Evolutionary conservation across 257 asterid genomes (phyloP).

Genomic region (Solanum habrochaites): DNA sequence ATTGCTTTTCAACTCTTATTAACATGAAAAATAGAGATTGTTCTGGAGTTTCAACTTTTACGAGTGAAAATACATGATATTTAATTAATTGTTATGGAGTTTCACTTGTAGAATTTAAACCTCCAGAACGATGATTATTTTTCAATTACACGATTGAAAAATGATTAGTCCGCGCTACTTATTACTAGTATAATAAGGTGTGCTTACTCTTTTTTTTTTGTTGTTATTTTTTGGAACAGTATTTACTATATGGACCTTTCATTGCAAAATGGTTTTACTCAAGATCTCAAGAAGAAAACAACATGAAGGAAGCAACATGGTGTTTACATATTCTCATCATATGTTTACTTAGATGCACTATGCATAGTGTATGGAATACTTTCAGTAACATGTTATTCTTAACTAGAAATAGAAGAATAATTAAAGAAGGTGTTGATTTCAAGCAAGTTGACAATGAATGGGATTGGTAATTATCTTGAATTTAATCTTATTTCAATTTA

Average conservation of each 20-base stretch:
- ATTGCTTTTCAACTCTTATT: neutral
- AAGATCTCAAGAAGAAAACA: constrained; percentile 25
- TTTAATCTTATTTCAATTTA: neutral
- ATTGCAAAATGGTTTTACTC: constrained; percentile 48
- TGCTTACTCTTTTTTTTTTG: neutral
- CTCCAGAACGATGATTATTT: neutral
- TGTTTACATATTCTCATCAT: constrained; percentile 45
- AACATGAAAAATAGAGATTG: neutral
- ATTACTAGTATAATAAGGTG: neutral
- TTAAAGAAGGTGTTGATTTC: constrained; percentile 61
- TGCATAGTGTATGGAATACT: constrained; percentile 40
- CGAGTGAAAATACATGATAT: neutral
- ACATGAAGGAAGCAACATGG: constrained; percentile 30
- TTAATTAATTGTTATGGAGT: neutral
- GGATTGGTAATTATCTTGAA: constrained; percentile 42
- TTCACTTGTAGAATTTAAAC: neutral
- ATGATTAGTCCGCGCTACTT: neutral
- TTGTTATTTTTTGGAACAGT: constrained; percentile 22
- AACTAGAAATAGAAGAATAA: constrained; percentile 52
- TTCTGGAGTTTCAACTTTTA: neutral
- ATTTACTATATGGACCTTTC: constrained; percentile 44
- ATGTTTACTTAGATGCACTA: constrained; percentile 31
- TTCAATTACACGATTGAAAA: neutral
- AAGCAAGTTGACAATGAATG: constrained; percentile 85
- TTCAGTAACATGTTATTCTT: constrained; percentile 63